Percentiles rank a stretch among this genome's conserved stretches.
Conservation (phyloP, 768 basidiomycete species). For the Rhizopogon vinicolor region DNA sequence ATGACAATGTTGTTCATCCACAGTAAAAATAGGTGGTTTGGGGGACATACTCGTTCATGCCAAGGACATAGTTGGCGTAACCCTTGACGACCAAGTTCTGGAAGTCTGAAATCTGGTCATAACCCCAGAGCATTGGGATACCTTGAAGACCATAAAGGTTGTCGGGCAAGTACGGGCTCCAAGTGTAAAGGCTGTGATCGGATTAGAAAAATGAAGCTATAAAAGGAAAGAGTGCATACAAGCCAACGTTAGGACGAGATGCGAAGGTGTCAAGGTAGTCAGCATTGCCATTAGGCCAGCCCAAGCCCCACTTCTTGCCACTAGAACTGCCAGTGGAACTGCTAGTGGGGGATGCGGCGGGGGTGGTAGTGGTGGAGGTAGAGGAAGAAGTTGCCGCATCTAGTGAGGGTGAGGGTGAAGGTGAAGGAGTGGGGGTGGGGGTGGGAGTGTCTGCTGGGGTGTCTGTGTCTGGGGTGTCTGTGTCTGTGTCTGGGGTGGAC, state of each 20-base stretch:
- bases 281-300: slow-evolving; percentile 59
- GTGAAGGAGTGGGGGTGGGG: slow-evolving; percentile 6
- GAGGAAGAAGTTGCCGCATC: not conserved
- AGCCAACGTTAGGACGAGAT: slow-evolving; percentile 32
- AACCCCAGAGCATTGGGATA: slow-evolving; percentile 71
- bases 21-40: not conserved
- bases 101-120: slow-evolving; percentile 46
- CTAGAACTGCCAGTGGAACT: not conserved
- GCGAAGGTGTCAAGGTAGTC: slow-evolving; percentile 47
- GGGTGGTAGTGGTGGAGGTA: slow-evolving; percentile 13
- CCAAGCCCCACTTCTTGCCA: slow-evolving; percentile 53
- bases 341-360: slow-evolving; percentile 15
- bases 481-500: slow-evolving; percentile 10
- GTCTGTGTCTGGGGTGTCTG: not conserved
- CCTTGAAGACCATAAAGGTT: slow-evolving; percentile 43
- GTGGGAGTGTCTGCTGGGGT: not conserved
- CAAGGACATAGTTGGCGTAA: slow-evolving; percentile 48
- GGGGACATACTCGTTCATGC: slow-evolving; percentile 70
- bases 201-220: not conserved
- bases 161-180: slow-evolving; percentile 53
- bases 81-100: slow-evolving; percentile 39
- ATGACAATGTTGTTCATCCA: not conserved
- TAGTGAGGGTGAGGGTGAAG: slow-evolving; percentile 11
- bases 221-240: slow-evolving; percentile 29
- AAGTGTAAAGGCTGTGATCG: slow-evolving; percentile 52